These are phyloP conservation scores for Candida morakotiae DNA, from an alignment of 805 yeast species.

Conservation along the genomic window DNA sequence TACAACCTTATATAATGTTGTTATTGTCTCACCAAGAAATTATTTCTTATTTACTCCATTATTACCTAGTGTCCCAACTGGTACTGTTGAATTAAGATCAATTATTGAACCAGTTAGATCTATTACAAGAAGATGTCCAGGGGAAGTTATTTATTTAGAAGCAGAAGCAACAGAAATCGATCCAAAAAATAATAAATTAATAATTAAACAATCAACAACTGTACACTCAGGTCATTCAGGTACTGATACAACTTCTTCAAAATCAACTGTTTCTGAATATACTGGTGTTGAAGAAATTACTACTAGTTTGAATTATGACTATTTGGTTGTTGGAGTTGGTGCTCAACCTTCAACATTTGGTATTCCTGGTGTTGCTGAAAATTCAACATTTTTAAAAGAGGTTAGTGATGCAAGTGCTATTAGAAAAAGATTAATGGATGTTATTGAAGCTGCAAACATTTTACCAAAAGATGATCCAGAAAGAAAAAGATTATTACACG, in stretches of 20 bases:
- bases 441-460: constrained; percentile 83
- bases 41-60: constrained; percentile 95
- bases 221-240: constrained; percentile 54
- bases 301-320: constrained; percentile 62
- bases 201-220: constrained; percentile 57
- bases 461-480: constrained; percentile 73
- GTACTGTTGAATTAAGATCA: constrained; percentile 84
- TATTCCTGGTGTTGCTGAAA: constrained; percentile 87
- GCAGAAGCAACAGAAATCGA: constrained; percentile 88
- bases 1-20: constrained; percentile 81
- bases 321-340: constrained; percentile 89
- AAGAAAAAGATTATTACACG: constrained; percentile 77
- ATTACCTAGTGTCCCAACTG: constrained; percentile 92
- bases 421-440: constrained; percentile 77
- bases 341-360: constrained; percentile 94
- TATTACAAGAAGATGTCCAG: constrained; percentile 73
- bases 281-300: constrained; percentile 42
- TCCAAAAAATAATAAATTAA: constrained; percentile 60
- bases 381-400: constrained; percentile 87
- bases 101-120: constrained; percentile 91
- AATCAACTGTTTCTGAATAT: constrained; percentile 36
- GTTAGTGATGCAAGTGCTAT: constrained; percentile 83
- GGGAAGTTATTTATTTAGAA: constrained; percentile 79
- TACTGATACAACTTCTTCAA: constrained; percentile 41
- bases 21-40: constrained; percentile 90